Conservation (phyloP, 305 asterid genomes). For the Fraxinus albicans region DNA sequence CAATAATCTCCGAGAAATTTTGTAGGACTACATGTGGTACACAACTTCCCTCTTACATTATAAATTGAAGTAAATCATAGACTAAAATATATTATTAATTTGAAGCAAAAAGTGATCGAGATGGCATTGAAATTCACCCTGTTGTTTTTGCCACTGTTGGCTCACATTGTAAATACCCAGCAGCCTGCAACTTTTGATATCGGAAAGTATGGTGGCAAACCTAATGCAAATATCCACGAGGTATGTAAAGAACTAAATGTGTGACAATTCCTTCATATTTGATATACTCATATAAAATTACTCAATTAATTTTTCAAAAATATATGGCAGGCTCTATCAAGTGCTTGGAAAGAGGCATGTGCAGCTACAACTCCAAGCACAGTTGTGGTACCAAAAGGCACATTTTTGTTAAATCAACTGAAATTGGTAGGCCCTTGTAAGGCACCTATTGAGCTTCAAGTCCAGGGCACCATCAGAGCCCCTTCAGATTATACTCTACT, state of each 20-base stretch:
- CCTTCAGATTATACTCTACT: conserved; percentile 10
- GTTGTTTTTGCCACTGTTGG: not conserved
- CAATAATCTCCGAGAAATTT: not conserved
- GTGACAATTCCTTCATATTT: not conserved
- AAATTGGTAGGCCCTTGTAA: conserved; percentile 24
- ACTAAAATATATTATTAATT: no score
- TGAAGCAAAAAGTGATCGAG: not conserved
- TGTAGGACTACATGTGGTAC: not conserved
- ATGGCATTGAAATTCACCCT: not conserved
- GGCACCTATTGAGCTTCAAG: conserved; percentile 15
- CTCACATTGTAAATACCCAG: conserved; percentile 8
- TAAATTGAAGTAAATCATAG: not conserved
- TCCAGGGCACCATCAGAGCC: conserved; percentile 17
- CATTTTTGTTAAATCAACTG: conserved; percentile 16
- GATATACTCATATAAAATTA: not conserved
- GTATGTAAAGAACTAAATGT: not conserved
- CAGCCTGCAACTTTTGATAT: conserved; percentile 8
- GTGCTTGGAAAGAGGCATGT: conserved; percentile 28
- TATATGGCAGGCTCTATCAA: conserved; percentile 13
- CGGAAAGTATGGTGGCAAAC: conserved; percentile 17
- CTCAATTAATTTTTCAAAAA: not conserved
- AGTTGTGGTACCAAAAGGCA: conserved; percentile 25
- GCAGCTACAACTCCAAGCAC: conserved; percentile 15
- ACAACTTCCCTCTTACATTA: not conserved
- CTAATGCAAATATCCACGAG: conserved; percentile 4